phyloP scores from a whole-genome alignment of 768 basidiomycete genomes.

The Gautieria morchelliformis region DNA sequence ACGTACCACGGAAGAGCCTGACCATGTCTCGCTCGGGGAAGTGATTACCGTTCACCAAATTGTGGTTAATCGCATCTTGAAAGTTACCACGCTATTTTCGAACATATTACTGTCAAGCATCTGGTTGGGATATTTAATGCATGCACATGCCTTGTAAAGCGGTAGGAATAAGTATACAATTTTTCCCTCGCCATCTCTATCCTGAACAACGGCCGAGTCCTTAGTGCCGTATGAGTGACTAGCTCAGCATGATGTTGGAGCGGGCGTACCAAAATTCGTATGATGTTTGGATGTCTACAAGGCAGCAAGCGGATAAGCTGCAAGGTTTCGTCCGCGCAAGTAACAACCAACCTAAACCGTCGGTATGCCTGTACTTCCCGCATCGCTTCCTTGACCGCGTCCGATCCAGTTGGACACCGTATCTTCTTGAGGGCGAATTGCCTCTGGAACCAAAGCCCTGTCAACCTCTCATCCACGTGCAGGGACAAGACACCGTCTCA shows the following conservation, averaged over 20 bases:
- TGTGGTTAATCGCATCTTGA: conserved; percentile 87
- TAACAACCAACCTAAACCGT: conserved; percentile 63
- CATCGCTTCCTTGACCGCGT: conserved; percentile 85
- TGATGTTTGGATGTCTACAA: conserved; percentile 87
- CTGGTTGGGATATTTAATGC: neutral
- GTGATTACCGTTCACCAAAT: conserved; percentile 71
- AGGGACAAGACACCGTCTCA: conserved; percentile 26
- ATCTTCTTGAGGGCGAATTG: conserved; percentile 98
- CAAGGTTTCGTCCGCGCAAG: neutral
- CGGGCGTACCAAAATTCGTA: conserved; percentile 68
- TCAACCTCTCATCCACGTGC: neutral
- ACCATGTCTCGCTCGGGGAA: conserved; percentile 88
- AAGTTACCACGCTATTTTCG: conserved; percentile 76
- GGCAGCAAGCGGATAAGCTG: neutral
- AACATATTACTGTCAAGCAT: neutral
- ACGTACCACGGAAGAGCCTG: conserved; percentile 86
- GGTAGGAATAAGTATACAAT: conserved; percentile 96
- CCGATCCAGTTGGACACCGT: conserved; percentile 79
- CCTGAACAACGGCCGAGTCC: conserved; percentile 94
- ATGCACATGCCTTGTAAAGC: conserved; percentile 63
- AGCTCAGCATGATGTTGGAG: neutral
- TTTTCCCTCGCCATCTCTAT: conserved; percentile 86
- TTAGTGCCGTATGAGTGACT: conserved; percentile 20
- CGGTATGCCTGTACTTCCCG: conserved; percentile 88
- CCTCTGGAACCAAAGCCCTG: conserved; percentile 34